Evolutionary conservation across 2,329 filamentous ascomycete species (phyloP), one percentile per base, ranked within the genome.

Genomic region (Paraphoma chrysanthemicola): DNA sequence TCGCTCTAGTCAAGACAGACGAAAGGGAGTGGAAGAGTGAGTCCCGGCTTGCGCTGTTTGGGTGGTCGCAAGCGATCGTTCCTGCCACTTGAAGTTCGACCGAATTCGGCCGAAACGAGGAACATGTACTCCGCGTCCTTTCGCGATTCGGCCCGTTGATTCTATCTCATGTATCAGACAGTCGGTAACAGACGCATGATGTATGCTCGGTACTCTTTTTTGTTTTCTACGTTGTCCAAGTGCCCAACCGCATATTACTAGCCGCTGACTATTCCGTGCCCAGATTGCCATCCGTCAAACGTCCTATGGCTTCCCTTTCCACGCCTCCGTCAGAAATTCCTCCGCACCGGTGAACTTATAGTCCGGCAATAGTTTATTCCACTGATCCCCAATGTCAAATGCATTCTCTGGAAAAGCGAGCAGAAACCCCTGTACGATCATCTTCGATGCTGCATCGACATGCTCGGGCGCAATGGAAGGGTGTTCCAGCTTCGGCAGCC

Each of bases 321-420:
- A 81, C 6, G 68, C 63, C 30, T 76, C 52, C 1, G 46, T 57
- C 29, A 81, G 56, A 33, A 80, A 80, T 0, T 73, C 71, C 46
- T 80, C 77, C 0, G 72, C 63, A 16, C 57, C 39, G 1, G 71
- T 78, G 51, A 82, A 81, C 44, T 77, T 47, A 29, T 77, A 78
- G 30, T 81, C 77, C 0, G 80, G 77, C 11, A 82, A 64, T 3
- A 80, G 57, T 12, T 66, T 63, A 53, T 82, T 83, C 76, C 76
- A 80, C 43, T 79, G 78, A 48, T 80, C 74, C 10, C 77, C 73
- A 1, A 76, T 65, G 44, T 72, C 68, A 75, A 75, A 80, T 0
- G 73, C 77, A 3, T 78, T 79, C n/a, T 74, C 73, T 2, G 59
- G 54, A 48, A 71, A 71, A 45, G 77, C 47, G 28, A 51, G n/a